Evolutionary conservation across 805 yeast genomes (phyloP).

Genomic region (Metschnikowia koreensis): DNA sequence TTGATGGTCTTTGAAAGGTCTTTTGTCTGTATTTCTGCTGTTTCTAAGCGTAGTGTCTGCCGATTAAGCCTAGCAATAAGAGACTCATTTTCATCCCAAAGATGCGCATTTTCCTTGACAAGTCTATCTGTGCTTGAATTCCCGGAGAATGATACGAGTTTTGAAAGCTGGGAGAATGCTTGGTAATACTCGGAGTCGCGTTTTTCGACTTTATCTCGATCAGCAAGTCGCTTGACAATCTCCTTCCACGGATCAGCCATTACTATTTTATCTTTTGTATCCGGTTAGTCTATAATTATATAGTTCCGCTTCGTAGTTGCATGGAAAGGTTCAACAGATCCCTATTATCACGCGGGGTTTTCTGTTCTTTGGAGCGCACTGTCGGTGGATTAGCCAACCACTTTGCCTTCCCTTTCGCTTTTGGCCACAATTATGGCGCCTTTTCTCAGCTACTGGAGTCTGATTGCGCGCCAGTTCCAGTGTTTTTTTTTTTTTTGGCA

Average conservation of each 20-base stretch:
- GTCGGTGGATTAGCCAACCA: no score
- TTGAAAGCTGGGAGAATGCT: conserved; percentile 34
- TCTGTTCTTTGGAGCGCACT: no score
- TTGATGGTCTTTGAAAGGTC: conserved; percentile 15
- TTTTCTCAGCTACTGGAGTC: neutral
- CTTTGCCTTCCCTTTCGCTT: neutral
- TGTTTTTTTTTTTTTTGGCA: no score
- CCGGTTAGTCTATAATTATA: neutral
- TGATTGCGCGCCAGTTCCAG: neutral
- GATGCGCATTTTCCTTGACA: conserved; percentile 20
- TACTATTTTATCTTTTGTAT: neutral
- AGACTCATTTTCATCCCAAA: conserved; percentile 22
- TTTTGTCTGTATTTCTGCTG: conserved; percentile 19
- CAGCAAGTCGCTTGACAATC: conserved; percentile 24
- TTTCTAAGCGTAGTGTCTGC: conserved; percentile 27
- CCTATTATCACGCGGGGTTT: no score
- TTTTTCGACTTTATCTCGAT: conserved; percentile 34
- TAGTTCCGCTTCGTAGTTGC: neutral
- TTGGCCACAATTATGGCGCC: neutral
- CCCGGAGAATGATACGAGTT: conserved; percentile 10
- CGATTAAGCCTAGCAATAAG: conserved; percentile 25
- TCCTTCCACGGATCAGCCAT: conserved; percentile 24
- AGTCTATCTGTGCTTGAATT: conserved; percentile 10
- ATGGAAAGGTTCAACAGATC: neutral
- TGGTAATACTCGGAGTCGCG: conserved; percentile 29